phyloP scores from a whole-genome alignment of 805 yeast species.

The Teunomyces pallodes region DNA sequence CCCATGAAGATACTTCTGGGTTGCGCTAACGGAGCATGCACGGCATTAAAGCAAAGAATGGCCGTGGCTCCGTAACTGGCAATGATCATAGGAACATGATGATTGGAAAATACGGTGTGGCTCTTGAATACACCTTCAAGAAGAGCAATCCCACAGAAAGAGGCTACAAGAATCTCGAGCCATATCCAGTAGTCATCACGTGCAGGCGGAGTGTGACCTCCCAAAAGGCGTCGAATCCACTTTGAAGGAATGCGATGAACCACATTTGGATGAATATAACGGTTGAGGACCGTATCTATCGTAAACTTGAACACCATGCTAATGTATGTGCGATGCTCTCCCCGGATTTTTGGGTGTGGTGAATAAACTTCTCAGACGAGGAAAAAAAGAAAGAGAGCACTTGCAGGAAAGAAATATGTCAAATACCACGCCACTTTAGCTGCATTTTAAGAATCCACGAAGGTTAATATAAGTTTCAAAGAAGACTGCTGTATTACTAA shows the following conservation, averaged over 20 bases:
- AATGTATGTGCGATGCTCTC: not conserved
- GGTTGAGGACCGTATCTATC: slow-evolving; percentile 30
- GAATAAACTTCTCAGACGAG: too few species aligned
- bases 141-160: slow-evolving; percentile 46
- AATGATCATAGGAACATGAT: slow-evolving; percentile 46
- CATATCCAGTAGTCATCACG: slow-evolving; percentile 40
- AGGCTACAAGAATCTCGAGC: slow-evolving; percentile 44
- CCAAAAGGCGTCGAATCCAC: slow-evolving; percentile 36
- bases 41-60: slow-evolving; percentile 54
- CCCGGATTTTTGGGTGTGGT: not conserved
- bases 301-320: slow-evolving; percentile 38
- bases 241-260: slow-evolving; percentile 31
- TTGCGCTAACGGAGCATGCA: slow-evolving; percentile 60
- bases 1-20: slow-evolving; percentile 60
- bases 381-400: too few species aligned
- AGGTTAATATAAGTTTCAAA: too few species aligned
- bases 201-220: slow-evolving; percentile 31
- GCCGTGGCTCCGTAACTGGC: slow-evolving; percentile 66
- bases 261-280: slow-evolving; percentile 17
- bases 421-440: too few species aligned
- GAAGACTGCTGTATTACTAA: too few species aligned
- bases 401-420: too few species aligned
- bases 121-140: slow-evolving; percentile 46
- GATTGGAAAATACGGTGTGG: slow-evolving; percentile 36
- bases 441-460: too few species aligned